phyloP scores from a whole-genome alignment of 352 stramenopile species.

The Phytophthora palmivora region DNA sequence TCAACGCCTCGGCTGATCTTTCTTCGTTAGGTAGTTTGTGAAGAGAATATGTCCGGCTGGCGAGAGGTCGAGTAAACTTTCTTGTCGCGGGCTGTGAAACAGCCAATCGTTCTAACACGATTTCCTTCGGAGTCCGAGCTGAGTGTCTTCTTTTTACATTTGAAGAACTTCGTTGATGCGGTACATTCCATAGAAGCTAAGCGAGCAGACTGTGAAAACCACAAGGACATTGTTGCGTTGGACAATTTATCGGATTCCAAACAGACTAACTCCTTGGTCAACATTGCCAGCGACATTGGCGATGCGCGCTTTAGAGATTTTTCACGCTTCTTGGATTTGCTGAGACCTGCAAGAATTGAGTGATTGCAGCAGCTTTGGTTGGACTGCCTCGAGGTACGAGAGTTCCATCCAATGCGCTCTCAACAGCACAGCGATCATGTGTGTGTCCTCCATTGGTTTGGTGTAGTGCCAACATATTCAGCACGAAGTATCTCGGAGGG shows the following conservation, averaged over 20 bases:
- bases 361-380: not conserved
- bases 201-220: slow-evolving; percentile 13
- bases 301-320: slow-evolving; percentile 11
- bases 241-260: slow-evolving; percentile 14
- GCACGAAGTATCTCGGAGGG: too few relatives aligned
- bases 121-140: slow-evolving; percentile 3
- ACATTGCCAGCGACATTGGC: slow-evolving; percentile 12
- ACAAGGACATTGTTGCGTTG: slow-evolving; percentile 24
- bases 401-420: too few relatives aligned
- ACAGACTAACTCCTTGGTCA: slow-evolving; percentile 3
- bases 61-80: slow-evolving; percentile 12
- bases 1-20: slow-evolving; percentile 2
- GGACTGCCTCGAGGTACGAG: slow-evolving; percentile 1
- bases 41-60: slow-evolving; percentile 6
- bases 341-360: slow-evolving; percentile 15
- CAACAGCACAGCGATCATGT: too few relatives aligned
- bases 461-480: too few relatives aligned
- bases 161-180: slow-evolving; percentile 24
- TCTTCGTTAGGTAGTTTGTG: slow-evolving; percentile 7
- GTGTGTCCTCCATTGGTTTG: too few relatives aligned
- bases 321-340: slow-evolving; percentile 20
- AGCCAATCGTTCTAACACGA: slow-evolving; percentile 22
- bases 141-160: slow-evolving; percentile 17
- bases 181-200: slow-evolving; percentile 40
- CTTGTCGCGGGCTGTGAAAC: slow-evolving; percentile 18